Conservation (phyloP, 768 basidiomycete species). For the Leccinellum albellum region DNA sequence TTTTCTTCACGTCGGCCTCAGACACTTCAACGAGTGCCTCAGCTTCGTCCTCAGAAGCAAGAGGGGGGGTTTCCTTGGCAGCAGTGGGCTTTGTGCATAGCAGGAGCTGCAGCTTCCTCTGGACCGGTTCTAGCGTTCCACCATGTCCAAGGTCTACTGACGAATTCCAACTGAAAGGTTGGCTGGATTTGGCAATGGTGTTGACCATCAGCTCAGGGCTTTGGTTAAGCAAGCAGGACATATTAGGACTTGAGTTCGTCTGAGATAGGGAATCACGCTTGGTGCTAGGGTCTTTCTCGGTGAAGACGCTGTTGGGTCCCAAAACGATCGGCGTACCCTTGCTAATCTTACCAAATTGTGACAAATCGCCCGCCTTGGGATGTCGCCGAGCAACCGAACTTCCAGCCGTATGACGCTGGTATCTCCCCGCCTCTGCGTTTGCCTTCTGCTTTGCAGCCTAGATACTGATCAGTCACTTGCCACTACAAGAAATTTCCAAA, state of each 20-base stretch:
- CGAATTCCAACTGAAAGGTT: constrained; percentile 46
- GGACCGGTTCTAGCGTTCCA: too few relatives aligned
- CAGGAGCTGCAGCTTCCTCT: constrained; percentile 63
- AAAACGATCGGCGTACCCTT: constrained; percentile 69
- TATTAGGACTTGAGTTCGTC: constrained; percentile 74
- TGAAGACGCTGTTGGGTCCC: constrained; percentile 83
- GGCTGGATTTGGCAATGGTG: constrained; percentile 47
- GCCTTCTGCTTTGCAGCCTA: constrained; percentile 84
- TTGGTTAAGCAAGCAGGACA: constrained; percentile 83
- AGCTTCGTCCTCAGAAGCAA: too few relatives aligned
- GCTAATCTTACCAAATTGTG: constrained; percentile 84
- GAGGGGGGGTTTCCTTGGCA: too few relatives aligned
- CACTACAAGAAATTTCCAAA: neutral
- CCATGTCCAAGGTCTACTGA: constrained; percentile 27
- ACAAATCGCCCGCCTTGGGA: constrained; percentile 80
- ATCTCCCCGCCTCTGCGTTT: constrained; percentile 54
- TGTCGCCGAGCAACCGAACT: constrained; percentile 55
- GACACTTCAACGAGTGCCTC: too few relatives aligned
- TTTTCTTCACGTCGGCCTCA: too few relatives aligned
- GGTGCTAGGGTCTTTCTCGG: constrained; percentile 52
- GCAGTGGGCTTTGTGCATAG: constrained; percentile 44
- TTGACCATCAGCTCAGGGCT: constrained; percentile 55
- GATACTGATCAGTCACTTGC: constrained; percentile 4
- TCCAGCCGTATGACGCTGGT: too few relatives aligned
- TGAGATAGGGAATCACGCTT: constrained; percentile 77